A percentile compares a stretch with the other conserved stretches of the same genome.
Conservation (phyloP, 2,329 filamentous ascomycete genomes). For the Fusarium keratoplasticum region DNA sequence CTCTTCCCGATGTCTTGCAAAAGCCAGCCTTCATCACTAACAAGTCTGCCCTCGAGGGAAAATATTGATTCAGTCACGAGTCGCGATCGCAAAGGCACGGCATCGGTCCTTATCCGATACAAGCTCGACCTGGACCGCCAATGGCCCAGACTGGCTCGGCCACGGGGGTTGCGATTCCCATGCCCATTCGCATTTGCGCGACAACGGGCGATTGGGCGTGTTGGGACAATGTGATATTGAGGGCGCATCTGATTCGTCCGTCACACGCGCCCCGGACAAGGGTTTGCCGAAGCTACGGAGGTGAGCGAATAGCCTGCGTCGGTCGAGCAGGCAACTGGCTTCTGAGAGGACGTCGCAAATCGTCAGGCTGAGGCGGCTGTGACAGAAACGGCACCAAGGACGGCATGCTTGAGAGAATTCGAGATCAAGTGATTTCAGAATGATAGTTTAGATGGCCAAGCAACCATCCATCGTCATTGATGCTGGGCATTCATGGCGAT, state of each 20-base stretch:
- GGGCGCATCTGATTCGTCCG: conserved; percentile 38
- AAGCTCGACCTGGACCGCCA: conserved; percentile 22
- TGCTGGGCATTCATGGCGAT: not conserved
- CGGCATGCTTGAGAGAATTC: not conserved
- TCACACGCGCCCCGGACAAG: conserved; percentile 15
- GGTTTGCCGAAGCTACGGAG: conserved; percentile 24
- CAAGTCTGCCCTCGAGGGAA: not conserved
- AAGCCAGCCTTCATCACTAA: conserved; percentile 1
- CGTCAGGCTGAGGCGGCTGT: conserved; percentile 20
- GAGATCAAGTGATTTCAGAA: conserved; percentile 25
- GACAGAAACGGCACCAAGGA: not conserved
- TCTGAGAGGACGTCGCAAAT: conserved; percentile 12
- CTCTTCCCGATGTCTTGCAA: conserved; percentile 31
- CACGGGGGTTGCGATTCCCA: conserved; percentile 38
- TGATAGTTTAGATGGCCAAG: not conserved
- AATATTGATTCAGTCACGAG: conserved; percentile 19
- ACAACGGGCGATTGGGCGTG: conserved; percentile 26
- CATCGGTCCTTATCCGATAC: conserved; percentile 6
- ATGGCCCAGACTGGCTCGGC: conserved; percentile 31
- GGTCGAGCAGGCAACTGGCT: conserved; percentile 9
- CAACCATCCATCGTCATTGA: not conserved
- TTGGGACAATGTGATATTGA: conserved; percentile 42
- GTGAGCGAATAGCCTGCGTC: conserved; percentile 22
- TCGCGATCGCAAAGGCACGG: not conserved
- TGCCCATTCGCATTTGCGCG: conserved; percentile 34